Evolutionary conservation across 345 rosid genomes (phyloP), one percentile per base, ranked within the genome.

Genomic region (Anacardium occidentale): DNA sequence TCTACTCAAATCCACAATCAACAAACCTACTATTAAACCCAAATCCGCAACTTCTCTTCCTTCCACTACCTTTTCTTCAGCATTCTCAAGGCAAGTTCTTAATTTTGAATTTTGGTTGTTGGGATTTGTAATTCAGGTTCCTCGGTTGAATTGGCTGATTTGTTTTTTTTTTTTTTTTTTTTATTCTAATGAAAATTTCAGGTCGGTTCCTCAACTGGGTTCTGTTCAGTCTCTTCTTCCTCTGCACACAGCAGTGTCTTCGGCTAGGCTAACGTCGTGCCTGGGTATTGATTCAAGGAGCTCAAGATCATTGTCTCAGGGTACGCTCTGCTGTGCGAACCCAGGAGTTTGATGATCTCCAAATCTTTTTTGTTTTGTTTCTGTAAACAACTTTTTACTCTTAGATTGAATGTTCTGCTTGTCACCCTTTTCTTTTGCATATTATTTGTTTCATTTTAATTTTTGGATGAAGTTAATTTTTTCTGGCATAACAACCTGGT

Each of bases 291-390:
- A 94, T 84, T 77, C 96, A 24, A 82, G 52, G 73, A 84, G 85
- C 66, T 87, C 96, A n/a, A 85, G 96, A 83, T 94, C 97, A 25
- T 79, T 91, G 89, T 90, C 94, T 86, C 98, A 91, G 98, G 98
- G 97, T 92, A 92, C 87, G 98, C 83, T 94, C 71, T 88, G 94
- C 92, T 85, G 86, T 90, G 96, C 96, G 56, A 87, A 91, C 74
- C 96, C 96, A 77, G 97, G 97, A 81, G 98, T 90, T 90, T 94
- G 96, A 91, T 87, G 70, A 59, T 80, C 70, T 68, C 87, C 83
- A 79, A 75, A 81, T 83, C 78, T 89, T 83, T 70, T 83, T 74
- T 76, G 80, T 86, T 86, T 88, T 73, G 77, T 83, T 59, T 85
- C 85, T 75, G 95, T 87, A 88, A 92, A 89, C 89, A 78, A 79